Evolutionary conservation across 2,329 filamentous ascomycete species (phyloP), one percentile per base, ranked within the genome.

Genomic region (Aspergillus sp.): DNA sequence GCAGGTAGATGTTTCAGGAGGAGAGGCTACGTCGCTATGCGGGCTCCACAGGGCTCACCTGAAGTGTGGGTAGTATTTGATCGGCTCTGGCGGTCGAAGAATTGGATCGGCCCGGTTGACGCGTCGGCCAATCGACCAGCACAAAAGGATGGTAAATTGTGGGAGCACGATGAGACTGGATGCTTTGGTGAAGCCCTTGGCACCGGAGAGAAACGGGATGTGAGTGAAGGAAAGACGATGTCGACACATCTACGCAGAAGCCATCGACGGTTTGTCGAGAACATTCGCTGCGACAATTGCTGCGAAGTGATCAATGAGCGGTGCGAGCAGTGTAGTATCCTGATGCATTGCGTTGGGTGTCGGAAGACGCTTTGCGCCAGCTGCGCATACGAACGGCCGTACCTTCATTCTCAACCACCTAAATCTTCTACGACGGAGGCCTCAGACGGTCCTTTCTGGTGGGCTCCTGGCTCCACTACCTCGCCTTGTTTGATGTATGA

Each of bases 11-110:
- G 83, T 66, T 83, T 80, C 62, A 75, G 83, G 55, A 71, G 83
- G 60, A 79, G 82, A 60, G 82, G 83, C 33, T 86, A 86, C 69
- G 82, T 84, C 51, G 77, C 79, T 11, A 81, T 82, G 69, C 77
- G 83, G 51, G 80, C 80, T 50, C 80, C 81, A 0, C 81, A 83
- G 49, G 81, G 81, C 44, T 80, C 80, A 17, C 76, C 80, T 39
- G 83, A 85, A 64, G 83, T 85, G 6, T 86, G 83, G 83, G 83
- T 85, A n/a, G 83, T 84, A 4, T 85, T 84, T 64, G 83, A 86
- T 68, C 75, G 83, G 52, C 69, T 85, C 45, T 86, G 83, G 83
- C 74, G 83, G 58, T 84, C 81, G 41, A 80, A 81, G 60, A 86
- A 86, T 62, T 82, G 83, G 73, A 78, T 86, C 58, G 83, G 82